These are phyloP conservation scores for Citrus trifoliata DNA, from an alignment of 345 rosid genomes.

Conservation along the genomic window DNA sequence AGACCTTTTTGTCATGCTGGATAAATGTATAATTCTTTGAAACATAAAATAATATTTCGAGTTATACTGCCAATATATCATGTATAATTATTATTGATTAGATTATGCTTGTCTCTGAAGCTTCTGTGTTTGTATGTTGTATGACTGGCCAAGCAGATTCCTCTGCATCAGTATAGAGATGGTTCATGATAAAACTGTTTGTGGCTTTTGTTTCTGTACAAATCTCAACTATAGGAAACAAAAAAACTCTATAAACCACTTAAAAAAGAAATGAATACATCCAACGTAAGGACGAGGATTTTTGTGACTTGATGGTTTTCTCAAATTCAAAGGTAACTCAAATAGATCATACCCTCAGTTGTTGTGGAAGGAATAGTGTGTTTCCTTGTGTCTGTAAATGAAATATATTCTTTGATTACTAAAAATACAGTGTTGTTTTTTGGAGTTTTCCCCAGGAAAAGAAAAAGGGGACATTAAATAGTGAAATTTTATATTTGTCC, in stretches of 20 bases:
- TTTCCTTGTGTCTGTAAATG: not conserved
- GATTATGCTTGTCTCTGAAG: not conserved
- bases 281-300: not conserved
- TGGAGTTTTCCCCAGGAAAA: not conserved
- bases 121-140: not conserved
- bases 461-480: not conserved
- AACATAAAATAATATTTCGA: not conserved
- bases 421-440: not conserved
- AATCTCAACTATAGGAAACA: not conserved
- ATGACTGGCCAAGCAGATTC: not conserved
- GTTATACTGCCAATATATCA: not conserved
- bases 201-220: not conserved
- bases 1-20: not conserved
- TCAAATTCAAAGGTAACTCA: not conserved
- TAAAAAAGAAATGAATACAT: not conserved
- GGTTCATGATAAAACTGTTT: not conserved
- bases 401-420: not conserved
- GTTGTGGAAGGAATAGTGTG: not conserved
- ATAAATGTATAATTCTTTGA: not conserved
- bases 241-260: not conserved
- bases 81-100: not conserved
- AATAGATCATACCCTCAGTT: not conserved
- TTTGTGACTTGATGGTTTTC: not conserved
- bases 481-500: not conserved
- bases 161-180: not conserved